A percentile compares a stretch with the other conserved stretches of the same genome.
phyloP scores from a whole-genome alignment of 176 grass and related monocot species.

The Zizania latifolia region DNA sequence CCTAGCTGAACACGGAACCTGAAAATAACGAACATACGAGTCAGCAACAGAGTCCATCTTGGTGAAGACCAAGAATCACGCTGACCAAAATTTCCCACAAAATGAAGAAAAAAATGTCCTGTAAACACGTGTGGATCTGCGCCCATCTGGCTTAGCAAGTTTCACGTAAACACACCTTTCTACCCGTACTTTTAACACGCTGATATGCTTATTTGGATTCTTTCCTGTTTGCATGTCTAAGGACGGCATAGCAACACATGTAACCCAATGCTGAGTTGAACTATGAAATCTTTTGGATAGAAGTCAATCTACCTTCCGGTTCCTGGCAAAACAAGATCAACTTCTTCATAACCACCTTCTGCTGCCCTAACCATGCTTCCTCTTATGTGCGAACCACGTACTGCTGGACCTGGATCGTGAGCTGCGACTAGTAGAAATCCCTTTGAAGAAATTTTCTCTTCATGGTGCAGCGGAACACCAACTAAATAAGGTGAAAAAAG shows the following conservation, averaged over 20 bases:
- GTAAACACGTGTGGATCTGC: too few species aligned
- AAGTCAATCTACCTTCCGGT: constrained; percentile 59
- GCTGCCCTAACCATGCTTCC: constrained; percentile 95
- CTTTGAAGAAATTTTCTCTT: constrained; percentile 54
- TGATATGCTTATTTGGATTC: too few species aligned
- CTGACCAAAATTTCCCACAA: not conserved
- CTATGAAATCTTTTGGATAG: not conserved
- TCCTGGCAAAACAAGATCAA: constrained; percentile 88
- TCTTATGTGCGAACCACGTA: constrained; percentile 91
- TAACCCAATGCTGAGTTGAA: not conserved
- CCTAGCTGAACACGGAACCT: constrained; percentile 91
- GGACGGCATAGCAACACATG: not conserved
- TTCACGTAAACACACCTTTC: too few species aligned
- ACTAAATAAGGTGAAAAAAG: constrained; percentile 35
- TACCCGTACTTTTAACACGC: too few species aligned
- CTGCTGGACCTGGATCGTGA: constrained; percentile 79
- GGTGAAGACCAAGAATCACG: not conserved
- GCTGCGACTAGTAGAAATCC: constrained; percentile 68
- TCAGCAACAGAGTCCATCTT: not conserved
- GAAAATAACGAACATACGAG: constrained; percentile 27
- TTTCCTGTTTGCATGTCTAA: not conserved
- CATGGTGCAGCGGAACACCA: constrained; percentile 33
- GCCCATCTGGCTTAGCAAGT: too few species aligned
- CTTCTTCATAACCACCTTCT: constrained; percentile 88
- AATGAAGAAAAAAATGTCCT: not conserved